Conservation (phyloP, 352 stramenopile genomes). For the Phytophthora europaea region DNA sequence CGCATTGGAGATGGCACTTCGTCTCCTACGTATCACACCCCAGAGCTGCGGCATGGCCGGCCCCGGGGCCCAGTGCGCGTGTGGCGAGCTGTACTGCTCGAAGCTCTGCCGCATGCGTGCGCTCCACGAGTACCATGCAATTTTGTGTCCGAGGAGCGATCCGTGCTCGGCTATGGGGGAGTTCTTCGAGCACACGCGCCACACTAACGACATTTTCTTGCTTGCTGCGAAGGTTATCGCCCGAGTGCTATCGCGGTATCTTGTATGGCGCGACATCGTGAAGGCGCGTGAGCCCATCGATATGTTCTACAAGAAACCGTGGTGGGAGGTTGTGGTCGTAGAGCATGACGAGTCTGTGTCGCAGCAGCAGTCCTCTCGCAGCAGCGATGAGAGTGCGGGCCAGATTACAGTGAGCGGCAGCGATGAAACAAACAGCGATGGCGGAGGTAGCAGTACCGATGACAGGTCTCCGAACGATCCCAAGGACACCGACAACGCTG, state of each 20-base stretch:
- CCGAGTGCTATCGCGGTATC: slow-evolving; percentile 65
- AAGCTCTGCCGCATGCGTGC: slow-evolving; percentile 75
- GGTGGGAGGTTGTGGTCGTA: slow-evolving; percentile 89
- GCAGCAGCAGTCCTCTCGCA: slow-evolving; percentile 20
- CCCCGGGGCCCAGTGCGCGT: slow-evolving; percentile 53
- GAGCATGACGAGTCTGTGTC: slow-evolving; percentile 57
- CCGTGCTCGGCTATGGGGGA: slow-evolving; percentile 69
- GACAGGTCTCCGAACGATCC: slow-evolving; percentile 32
- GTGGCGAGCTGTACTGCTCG: slow-evolving; percentile 90
- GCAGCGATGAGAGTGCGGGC: slow-evolving; percentile 11
- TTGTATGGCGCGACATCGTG: slow-evolving; percentile 62
- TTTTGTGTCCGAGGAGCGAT: slow-evolving; percentile 79
- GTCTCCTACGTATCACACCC: slow-evolving; percentile 53
- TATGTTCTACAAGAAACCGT: slow-evolving; percentile 93
- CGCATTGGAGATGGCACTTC: slow-evolving; percentile 57
- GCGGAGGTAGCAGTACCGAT: slow-evolving; percentile 16
- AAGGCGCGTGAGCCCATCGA: slow-evolving; percentile 79
- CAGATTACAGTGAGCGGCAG: slow-evolving; percentile 30
- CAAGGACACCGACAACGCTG: slow-evolving; percentile 28
- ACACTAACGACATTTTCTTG: slow-evolving; percentile 95
- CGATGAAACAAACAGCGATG: slow-evolving; percentile 41
- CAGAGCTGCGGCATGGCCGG: slow-evolving; percentile 59
- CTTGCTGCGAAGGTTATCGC: slow-evolving; percentile 90
- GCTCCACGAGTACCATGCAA: slow-evolving; percentile 77
- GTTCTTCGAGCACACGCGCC: slow-evolving; percentile 74